Base-by-base conservation (phyloP, 1,284 basidiomycete species). In the Wolfiporia cocos region DNA sequence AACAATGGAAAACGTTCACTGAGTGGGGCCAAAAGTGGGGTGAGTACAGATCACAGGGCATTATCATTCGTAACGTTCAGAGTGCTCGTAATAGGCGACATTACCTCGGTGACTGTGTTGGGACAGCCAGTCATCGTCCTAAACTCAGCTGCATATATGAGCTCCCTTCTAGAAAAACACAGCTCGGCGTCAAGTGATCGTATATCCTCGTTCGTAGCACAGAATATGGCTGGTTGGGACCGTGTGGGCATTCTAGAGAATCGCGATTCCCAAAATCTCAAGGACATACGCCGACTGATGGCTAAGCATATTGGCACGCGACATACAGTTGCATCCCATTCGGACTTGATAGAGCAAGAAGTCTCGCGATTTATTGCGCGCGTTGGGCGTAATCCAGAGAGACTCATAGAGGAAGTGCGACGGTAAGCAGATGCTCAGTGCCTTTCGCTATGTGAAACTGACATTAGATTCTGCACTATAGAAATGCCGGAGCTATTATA, bases 141-240 rank as follows among this genome's bases (percentile, higher is more conserved):
- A 14, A 81, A 79, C 52, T 77, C 73, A 2, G 63, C 67, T 11
- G 63, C 73, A 50, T 53, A 65, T 11, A 76, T 78, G 5, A 56
- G 64, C 41, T 78, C 81, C 36, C 68, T 86, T 58, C 67, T 86
- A 34, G 78, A 83, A 55, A 82, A 78, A 59, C 76, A 80, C 49
- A 76, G 76, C 37, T 62, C 73, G 7, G 74, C 76, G 32, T 85
- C 84, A 57, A 84, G 82, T 3, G 78, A 83, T 51, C 72, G 84
- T 1, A 62, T 64, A 12, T 44, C 61, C 19, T 31, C 37, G 15
- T 55, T 63, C 53, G 43, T 43, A 11, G 49, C n/a, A n/a, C n/a
- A 52, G 34, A 77, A 82, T 51, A 68, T 83, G 9, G 68, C 78
- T n/a, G 80, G 81, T 18, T 84, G 80, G 81, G 76, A 75, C 44